Conservation (phyloP, 1,284 basidiomycete genomes). For the Spongispora temasekensis region DNA sequence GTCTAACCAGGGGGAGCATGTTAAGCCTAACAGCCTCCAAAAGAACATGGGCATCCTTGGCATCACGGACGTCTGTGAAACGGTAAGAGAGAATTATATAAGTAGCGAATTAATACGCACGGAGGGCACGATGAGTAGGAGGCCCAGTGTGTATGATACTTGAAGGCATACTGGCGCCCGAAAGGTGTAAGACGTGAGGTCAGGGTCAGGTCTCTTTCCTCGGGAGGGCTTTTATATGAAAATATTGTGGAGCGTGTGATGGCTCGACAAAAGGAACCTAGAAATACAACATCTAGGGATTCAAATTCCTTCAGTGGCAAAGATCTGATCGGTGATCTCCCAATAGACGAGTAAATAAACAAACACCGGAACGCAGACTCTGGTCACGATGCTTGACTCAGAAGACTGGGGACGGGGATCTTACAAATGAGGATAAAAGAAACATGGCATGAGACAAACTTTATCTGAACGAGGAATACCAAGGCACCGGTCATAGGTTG, state of each 20-base stretch:
- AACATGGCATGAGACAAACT: slow-evolving; percentile 37
- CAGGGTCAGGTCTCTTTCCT: slow-evolving; percentile 3
- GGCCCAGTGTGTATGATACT: slow-evolving; percentile 24
- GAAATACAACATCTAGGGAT: slow-evolving; percentile 17
- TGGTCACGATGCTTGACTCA: slow-evolving; percentile 21
- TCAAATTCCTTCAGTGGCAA: slow-evolving; percentile 16
- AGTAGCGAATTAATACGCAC: slow-evolving; percentile 38
- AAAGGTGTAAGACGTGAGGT: slow-evolving; percentile 6
- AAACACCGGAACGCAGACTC: slow-evolving; percentile 12
- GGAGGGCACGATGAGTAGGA: slow-evolving; percentile 58
- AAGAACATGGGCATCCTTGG: slow-evolving; percentile 67
- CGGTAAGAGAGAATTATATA: slow-evolving; percentile 5
- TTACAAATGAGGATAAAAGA: slow-evolving; percentile 31
- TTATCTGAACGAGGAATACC: slow-evolving; percentile 22
- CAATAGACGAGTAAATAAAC: slow-evolving; percentile 16
- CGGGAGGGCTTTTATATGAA: slow-evolving; percentile 27
- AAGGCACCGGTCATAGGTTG: slow-evolving; percentile 28
- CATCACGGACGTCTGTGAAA: slow-evolving; percentile 66
- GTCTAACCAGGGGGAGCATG: slow-evolving; percentile 67
- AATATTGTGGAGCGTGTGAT: slow-evolving; percentile 19
- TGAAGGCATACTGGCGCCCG: slow-evolving; percentile 16
- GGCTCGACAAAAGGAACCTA: slow-evolving; percentile 13
- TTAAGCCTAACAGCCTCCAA: slow-evolving; percentile 74
- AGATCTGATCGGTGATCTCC: slow-evolving; percentile 23
- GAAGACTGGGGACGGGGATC: slow-evolving; percentile 23